Conservation (phyloP, 257 asterid genomes). For the Ehretia macrophylla region DNA sequence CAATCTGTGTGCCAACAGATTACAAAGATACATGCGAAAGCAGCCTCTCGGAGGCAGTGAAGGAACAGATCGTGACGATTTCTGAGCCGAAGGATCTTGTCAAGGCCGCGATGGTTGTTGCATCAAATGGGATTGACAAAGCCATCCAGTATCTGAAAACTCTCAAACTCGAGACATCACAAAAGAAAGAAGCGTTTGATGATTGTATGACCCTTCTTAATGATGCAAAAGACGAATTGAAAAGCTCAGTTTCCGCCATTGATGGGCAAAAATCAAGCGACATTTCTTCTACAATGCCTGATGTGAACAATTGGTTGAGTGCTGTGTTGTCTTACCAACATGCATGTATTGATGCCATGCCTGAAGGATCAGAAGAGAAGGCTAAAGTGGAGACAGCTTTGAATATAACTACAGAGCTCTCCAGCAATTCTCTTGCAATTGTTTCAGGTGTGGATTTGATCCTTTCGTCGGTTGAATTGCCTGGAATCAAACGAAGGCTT, state of each 20-base stretch:
- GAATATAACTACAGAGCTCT: slow-evolving; percentile 37
- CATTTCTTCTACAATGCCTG: slow-evolving; percentile 24
- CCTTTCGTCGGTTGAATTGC: not conserved
- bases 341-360: slow-evolving; percentile 73
- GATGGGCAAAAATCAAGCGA: slow-evolving; percentile 19
- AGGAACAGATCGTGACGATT: slow-evolving; percentile 22
- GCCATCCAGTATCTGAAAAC: slow-evolving; percentile 26
- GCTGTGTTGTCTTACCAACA: slow-evolving; percentile 81
- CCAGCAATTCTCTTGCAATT: slow-evolving; percentile 73
- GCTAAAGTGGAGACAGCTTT: slow-evolving; percentile 29
- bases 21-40: slow-evolving; percentile 55
- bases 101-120: slow-evolving; percentile 47
- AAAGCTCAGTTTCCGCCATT: slow-evolving; percentile 36
- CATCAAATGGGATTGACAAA: slow-evolving; percentile 37
- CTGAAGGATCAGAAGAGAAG: slow-evolving; percentile 53
- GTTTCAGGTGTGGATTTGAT: slow-evolving; percentile 30
- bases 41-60: slow-evolving; percentile 38
- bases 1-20: slow-evolving; percentile 56
- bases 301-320: slow-evolving; percentile 69
- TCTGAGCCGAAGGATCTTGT: slow-evolving; percentile 39
- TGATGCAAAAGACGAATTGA: slow-evolving; percentile 71
- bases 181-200: slow-evolving; percentile 46
- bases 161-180: slow-evolving; percentile 40
- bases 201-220: slow-evolving; percentile 50
- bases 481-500: slow-evolving; percentile 34